Evolutionary conservation across 345 rosid genomes (phyloP), one percentile per base, ranked within the genome.

Genomic region (Populus ilicifolia): DNA sequence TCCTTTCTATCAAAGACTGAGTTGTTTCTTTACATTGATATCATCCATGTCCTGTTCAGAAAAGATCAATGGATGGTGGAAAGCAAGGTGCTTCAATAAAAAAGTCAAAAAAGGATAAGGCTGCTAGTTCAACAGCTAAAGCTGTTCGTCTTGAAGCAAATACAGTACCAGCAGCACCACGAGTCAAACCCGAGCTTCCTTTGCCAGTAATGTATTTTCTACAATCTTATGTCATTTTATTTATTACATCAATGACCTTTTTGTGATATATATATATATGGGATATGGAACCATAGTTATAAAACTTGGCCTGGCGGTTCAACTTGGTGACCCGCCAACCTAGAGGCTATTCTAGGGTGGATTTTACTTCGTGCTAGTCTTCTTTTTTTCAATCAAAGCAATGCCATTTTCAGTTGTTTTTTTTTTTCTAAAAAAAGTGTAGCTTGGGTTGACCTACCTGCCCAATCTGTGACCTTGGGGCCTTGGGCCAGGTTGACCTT

Each of bases 111-210:
- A 96, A 93, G 85, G 99, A 94, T 78, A 94, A 94, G 89, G 83
- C 95, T 73, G 80, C 85, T 66, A 85, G 82, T 77, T 85, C 94
- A 83, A 87, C 89, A 54, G 89, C 95, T 41, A 96, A 96, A 86
- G 82, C 79, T 75, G 81, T 78, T 5, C 91, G 94, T 54, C 89
- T 87, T 56, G 99, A 96, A 79, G 85, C 88, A 74, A 89, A 69
- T 80, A 50, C 85, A 6, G 83, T 80, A 25, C 56, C 92, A 23
- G 38, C 79, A 1, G 94, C 93, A 1, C 95, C 96, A 20, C 88
- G 92, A 79, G 97, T 94, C 77, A 96, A 96, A 85, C 77, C 97
- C 5, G 97, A 92, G 88, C 99, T 96, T 84, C 81, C 96, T 85
- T 85, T 94, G 85, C 97, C 99, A 67, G 79, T 89, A 82, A 90